A percentile compares a stretch with the other conserved stretches of the same genome.
phyloP scores from a whole-genome alignment of 2,329 filamentous ascomycete species.

The Leptodontidium sp. region DNA sequence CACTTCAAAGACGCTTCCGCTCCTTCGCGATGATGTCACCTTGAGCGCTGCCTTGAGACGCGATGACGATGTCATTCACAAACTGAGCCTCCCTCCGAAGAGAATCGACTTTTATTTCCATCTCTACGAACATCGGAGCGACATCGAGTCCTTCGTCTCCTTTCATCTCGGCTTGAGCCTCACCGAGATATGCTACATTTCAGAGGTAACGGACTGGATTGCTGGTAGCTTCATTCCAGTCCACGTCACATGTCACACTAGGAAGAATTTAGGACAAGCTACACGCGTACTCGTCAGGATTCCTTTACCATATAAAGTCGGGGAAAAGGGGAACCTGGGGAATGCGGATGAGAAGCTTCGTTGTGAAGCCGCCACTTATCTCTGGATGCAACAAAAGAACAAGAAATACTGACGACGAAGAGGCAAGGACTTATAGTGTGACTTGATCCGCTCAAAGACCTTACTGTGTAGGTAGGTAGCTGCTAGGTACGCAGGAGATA shows the following conservation, averaged over 20 bases:
- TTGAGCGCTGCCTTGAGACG: neutral
- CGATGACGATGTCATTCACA: neutral
- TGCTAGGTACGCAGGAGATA: too few species aligned
- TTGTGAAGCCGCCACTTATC: constrained; percentile 50
- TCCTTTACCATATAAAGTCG: constrained; percentile 48
- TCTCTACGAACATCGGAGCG: neutral
- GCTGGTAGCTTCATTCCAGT: constrained; percentile 47
- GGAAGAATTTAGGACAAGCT: constrained; percentile 23
- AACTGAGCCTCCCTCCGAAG: neutral
- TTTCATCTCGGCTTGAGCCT: constrained; percentile 14
- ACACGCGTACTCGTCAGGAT: constrained; percentile 37
- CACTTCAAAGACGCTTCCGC: neutral
- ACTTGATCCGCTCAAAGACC: too few species aligned
- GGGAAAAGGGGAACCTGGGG: constrained; percentile 48
- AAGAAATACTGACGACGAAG: too few species aligned
- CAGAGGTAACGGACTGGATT: constrained; percentile 41
- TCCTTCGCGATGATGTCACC: neutral
- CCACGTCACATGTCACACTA: neutral
- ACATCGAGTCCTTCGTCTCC: constrained; percentile 7
- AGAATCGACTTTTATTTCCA: constrained; percentile 1
- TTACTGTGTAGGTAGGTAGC: too few species aligned
- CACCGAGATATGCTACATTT: constrained; percentile 24
- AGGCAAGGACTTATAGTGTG: too few species aligned
- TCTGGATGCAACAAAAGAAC: constrained; percentile 46
- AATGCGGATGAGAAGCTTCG: constrained; percentile 53